Percentiles rank a stretch among this genome's conserved stretches.
Evolutionary conservation across 352 stramenopile genomes (phyloP).

Genomic region (Peronospora tabacina): DNA sequence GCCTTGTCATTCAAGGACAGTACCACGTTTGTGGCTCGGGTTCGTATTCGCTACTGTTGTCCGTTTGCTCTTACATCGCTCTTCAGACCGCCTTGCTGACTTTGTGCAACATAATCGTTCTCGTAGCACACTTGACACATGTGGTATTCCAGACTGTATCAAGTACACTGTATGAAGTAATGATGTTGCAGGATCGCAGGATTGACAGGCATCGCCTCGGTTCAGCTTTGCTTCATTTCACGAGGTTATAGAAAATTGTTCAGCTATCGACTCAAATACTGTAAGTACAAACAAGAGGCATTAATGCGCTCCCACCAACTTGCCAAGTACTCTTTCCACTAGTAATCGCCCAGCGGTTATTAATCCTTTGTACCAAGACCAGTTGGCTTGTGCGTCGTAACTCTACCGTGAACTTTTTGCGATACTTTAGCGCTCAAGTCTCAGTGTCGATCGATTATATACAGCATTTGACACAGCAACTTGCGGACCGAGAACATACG

Average conservation of each 20-base stretch:
- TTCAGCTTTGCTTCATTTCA: conserved; percentile 50
- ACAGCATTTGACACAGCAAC: conserved; percentile 39
- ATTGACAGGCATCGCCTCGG: conserved; percentile 39
- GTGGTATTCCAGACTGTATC: conserved; percentile 44
- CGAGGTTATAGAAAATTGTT: conserved; percentile 66
- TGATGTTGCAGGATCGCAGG: conserved; percentile 31
- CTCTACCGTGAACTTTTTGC: conserved; percentile 41
- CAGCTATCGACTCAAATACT: conserved; percentile 24
- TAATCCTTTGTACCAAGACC: conserved; percentile 44
- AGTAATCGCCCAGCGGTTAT: conserved; percentile 56
- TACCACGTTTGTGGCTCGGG: background rate
- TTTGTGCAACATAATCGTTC: conserved; percentile 20
- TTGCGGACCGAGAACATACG: conserved; percentile 49
- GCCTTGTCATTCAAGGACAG: background rate
- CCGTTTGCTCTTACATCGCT: conserved; percentile 17
- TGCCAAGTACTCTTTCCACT: conserved; percentile 36
- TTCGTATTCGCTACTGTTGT: conserved; percentile 7
- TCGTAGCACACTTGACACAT: conserved; percentile 41
- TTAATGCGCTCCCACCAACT: conserved; percentile 1
- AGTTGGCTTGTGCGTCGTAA: conserved; percentile 39
- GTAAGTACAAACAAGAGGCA: conserved; percentile 2
- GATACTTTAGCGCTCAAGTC: conserved; percentile 37
- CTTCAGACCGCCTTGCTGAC: conserved; percentile 9
- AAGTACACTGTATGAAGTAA: conserved; percentile 22
- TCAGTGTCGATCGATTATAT: conserved; percentile 51